Evolutionary conservation across 1,139 yeast species (phyloP).

Genomic region (Suhomyces anneliseae): DNA sequence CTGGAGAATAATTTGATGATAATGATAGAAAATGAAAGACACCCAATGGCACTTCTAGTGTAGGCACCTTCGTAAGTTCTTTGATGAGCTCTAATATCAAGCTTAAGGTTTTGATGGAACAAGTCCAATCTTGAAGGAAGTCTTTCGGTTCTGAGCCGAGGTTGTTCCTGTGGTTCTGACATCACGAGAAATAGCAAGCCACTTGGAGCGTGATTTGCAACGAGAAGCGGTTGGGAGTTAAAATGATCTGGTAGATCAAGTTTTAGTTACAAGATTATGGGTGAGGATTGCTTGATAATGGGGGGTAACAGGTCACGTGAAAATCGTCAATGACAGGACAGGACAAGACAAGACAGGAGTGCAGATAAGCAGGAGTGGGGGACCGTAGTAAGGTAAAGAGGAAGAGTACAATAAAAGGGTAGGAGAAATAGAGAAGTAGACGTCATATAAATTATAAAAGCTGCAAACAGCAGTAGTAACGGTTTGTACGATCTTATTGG

Average conservation of each 20-base stretch:
- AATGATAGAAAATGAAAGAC: slow-evolving; percentile 45
- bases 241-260: no score
- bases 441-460: no score
- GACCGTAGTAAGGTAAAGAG: no score
- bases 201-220: no score
- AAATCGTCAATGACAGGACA: background rate
- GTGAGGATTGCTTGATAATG: background rate
- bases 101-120: slow-evolving; percentile 38
- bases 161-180: background rate
- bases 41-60: slow-evolving; percentile 51
- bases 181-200: background rate
- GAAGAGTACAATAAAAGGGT: no score
- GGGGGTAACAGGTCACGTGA: background rate
- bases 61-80: slow-evolving; percentile 64
- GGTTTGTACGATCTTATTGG: no score
- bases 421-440: no score
- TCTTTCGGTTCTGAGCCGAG: slow-evolving; percentile 18
- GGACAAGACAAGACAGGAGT: background rate
- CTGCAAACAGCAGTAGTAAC: no score
- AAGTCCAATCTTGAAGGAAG: slow-evolving; percentile 37
- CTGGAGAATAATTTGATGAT: slow-evolving; percentile 52
- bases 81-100: slow-evolving; percentile 61
- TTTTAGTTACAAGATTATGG: background rate
- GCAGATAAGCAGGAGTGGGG: no score
- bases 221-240: background rate